Evolutionary conservation across 805 yeast species (phyloP), one percentile per base, ranked within the genome.

Genomic region (Candida berthetii): DNA sequence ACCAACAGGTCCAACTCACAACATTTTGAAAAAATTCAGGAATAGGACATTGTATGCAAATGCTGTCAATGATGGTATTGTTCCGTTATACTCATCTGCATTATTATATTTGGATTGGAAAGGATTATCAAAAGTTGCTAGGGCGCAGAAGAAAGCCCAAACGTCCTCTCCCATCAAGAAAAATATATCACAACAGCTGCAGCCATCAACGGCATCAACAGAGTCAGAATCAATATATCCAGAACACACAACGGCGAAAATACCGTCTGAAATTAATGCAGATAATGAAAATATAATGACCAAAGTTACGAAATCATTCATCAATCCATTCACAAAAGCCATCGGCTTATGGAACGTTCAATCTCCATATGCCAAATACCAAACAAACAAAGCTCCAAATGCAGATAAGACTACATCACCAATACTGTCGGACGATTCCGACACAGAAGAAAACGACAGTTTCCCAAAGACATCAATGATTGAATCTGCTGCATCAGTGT

Each of bases 11-110:
- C 82, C 86, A 1, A 78, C 88, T 0, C 80, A 82, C 53, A 65
- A 61, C 35, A 65, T 82, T 0, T 60, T 85, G 40, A 71, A 72
- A 43, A 62, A 58, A 46, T 85, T 85, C 55, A 66, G 61, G 39
- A 68, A 84, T 41, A 66, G 95, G 52, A 84, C 91, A 0, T 60
- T 83, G 2, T 85, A 85, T 58, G 89, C 91, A 1, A 85, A 85
- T 57, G 80, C 81, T 0, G 61, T 80, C 5, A 81, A 85, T 56
- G 95, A 85, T 61, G 95, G 93, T 2, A 82, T 85, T 29, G 95
- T 85, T 0, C 93, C 95, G 0, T 65, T 85, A 41, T 69, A 90
- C 43, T 82, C 93, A 0, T 72, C 88, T 0, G 80, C 88, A 0
- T 56, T 85, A 40, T 61, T 85, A 20, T 85, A 74, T 54, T 48